These are phyloP conservation scores for Dothiorella sarmentorum DNA, from an alignment of 2,329 filamentous ascomycete genomes.

Conservation along the genomic window DNA sequence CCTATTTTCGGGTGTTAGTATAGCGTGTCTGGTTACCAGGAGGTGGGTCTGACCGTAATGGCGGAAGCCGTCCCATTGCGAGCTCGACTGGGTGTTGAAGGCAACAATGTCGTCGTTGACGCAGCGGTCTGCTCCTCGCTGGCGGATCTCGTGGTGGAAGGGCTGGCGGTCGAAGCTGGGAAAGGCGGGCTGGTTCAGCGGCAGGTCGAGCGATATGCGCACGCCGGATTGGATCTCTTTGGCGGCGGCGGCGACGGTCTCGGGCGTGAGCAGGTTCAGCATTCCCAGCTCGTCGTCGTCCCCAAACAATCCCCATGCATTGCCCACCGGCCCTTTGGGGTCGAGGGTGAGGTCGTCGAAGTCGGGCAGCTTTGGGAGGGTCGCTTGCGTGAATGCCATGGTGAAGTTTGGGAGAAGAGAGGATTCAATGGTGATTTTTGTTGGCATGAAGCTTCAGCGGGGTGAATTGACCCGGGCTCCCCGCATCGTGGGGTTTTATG, in stretches of 20 bases:
- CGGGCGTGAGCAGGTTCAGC: constrained; percentile 53
- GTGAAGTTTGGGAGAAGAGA: neutral
- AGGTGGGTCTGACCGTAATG: constrained; percentile 29
- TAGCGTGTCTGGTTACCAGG: neutral
- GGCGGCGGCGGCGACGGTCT: constrained; percentile 41
- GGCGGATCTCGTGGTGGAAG: constrained; percentile 31
- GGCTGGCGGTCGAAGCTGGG: constrained; percentile 37
- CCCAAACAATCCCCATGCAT: constrained; percentile 57
- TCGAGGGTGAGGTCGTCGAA: constrained; percentile 51
- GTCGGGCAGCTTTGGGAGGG: constrained; percentile 25
- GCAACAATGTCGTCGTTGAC: constrained; percentile 38
- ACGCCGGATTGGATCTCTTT: constrained; percentile 45
- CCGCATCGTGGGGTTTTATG: neutral
- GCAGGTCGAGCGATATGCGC: constrained; percentile 40
- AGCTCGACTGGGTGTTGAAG: constrained; percentile 39
- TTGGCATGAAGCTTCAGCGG: neutral
- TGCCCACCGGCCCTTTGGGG: constrained; percentile 49
- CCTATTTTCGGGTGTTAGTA: constrained; percentile 26
- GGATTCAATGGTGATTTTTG: neutral
- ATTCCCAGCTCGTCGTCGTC: constrained; percentile 51
- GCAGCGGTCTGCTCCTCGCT: constrained; percentile 26
- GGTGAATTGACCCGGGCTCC: neutral
- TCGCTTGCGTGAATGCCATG: constrained; percentile 16
- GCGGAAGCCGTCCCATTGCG: constrained; percentile 41
- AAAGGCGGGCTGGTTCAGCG: constrained; percentile 37